phyloP scores from a whole-genome alignment of 2,329 filamentous ascomycete species.

The Penicillium sp. region DNA sequence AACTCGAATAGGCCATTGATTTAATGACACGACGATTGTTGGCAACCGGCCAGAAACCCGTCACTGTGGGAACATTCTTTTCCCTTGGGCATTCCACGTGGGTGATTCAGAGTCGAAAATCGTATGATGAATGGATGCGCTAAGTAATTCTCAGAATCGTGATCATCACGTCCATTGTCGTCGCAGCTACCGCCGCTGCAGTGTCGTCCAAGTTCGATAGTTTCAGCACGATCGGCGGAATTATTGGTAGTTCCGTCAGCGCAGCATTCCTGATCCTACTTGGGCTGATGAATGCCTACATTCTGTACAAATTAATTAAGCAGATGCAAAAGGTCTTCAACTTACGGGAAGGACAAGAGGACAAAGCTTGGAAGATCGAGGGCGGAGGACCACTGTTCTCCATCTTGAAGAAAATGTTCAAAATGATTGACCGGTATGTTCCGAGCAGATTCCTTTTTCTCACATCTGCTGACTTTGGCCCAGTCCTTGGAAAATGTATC shows the following conservation, averaged over 20 bases:
- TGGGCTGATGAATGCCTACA: constrained; percentile 81
- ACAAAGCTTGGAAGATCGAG: constrained; percentile 65
- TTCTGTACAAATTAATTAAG: constrained; percentile 73
- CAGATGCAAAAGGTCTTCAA: constrained; percentile 64
- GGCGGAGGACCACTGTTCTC: constrained; percentile 73
- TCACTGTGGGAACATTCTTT: constrained; percentile 93
- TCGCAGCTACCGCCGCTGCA: constrained; percentile 85
- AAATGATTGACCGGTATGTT: constrained; percentile 58
- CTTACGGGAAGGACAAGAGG: constrained; percentile 45
- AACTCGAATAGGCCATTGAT: constrained; percentile 68
- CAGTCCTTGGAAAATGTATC: constrained; percentile 88
- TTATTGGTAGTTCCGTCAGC: constrained; percentile 85
- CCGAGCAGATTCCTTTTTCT: not conserved
- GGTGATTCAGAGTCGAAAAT: constrained; percentile 4
- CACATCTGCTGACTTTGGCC: not conserved
- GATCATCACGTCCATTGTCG: constrained; percentile 82
- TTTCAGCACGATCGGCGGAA: constrained; percentile 78
- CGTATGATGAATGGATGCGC: constrained; percentile 2
- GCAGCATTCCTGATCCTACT: constrained; percentile 80
- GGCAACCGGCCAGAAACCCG: constrained; percentile 78
- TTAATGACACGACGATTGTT: constrained; percentile 89
- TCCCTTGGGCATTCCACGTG: constrained; percentile 85
- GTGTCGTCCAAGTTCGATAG: constrained; percentile 76
- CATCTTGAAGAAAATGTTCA: constrained; percentile 73
- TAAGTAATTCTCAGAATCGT: constrained; percentile 59